phyloP scores from a whole-genome alignment of 331 rosid genomes.

The Pyrus hybrid region DNA sequence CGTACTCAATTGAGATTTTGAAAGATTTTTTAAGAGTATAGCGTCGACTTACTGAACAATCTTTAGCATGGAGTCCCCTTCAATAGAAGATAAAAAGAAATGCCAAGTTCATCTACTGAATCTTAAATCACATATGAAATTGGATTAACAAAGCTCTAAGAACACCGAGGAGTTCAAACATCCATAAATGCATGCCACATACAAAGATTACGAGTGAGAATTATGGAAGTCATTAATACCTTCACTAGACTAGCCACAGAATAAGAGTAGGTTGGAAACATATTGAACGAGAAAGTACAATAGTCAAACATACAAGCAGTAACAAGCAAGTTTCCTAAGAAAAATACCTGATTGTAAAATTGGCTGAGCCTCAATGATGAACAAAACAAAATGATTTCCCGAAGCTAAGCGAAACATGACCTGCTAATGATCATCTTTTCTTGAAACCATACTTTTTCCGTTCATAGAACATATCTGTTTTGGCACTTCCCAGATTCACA shows the following conservation, averaged over 20 bases:
- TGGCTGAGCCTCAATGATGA: background rate
- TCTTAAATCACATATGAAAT: too few species aligned
- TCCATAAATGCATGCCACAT: too few species aligned
- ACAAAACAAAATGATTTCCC: background rate
- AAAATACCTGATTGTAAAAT: background rate
- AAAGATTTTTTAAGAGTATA: too few species aligned
- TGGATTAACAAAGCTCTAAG: too few species aligned
- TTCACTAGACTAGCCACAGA: background rate
- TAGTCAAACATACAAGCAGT: background rate
- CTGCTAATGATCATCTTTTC: constrained; percentile 47
- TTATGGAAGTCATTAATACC: background rate
- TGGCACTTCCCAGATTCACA: constrained; percentile 87
- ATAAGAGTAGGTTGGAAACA: background rate
- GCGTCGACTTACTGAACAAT: too few species aligned
- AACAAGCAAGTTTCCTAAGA: background rate
- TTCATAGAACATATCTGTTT: constrained; percentile 80
- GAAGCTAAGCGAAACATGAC: background rate
- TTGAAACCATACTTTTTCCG: constrained; percentile 89
- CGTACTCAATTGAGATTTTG: too few species aligned
- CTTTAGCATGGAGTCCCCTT: too few species aligned
- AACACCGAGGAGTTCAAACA: too few species aligned
- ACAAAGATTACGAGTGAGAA: too few species aligned
- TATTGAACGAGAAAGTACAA: background rate
- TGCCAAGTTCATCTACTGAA: too few species aligned
- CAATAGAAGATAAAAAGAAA: too few species aligned